Percentiles rank a stretch among this genome's conserved stretches.
Evolutionary conservation across 192 early-diverging fungal genomes (phyloP).

Genomic region (Allomyces arbusculus): DNA sequence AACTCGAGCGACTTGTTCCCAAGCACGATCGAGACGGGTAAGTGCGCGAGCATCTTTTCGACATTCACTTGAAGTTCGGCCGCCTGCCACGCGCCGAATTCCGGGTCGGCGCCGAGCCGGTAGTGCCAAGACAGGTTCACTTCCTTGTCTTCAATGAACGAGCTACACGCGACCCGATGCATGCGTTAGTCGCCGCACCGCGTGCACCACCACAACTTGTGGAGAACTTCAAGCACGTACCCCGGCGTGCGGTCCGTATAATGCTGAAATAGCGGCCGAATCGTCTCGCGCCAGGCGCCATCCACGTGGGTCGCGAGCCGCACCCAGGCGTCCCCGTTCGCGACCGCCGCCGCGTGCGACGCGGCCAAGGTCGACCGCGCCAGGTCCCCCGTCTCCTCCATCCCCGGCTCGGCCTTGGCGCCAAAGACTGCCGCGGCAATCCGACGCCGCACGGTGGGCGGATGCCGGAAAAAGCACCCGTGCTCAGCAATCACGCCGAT

Average conservation of each 20-base stretch:
- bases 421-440: too few relatives aligned
- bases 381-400: too few relatives aligned
- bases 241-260: conserved; percentile 95
- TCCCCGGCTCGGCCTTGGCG: too few relatives aligned
- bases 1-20: conserved; percentile 96
- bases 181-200: too few relatives aligned
- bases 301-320: conserved; percentile 76
- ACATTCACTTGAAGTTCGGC: conserved; percentile 93
- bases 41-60: conserved; percentile 79
- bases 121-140: conserved; percentile 98
- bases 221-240: too few relatives aligned
- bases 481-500: conserved; percentile 94
- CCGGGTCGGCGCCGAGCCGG: conserved; percentile 65
- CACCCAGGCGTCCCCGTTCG: conserved; percentile 31
- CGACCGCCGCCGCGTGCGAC: background rate
- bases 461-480: conserved; percentile 89
- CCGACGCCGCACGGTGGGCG: too few relatives aligned
- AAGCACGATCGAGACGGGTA: conserved; percentile 81
- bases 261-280: conserved; percentile 87
- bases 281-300: conserved; percentile 75
- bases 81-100: conserved; percentile 95
- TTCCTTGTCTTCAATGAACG: conserved; percentile 97
- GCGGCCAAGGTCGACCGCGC: too few relatives aligned
- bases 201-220: too few relatives aligned
- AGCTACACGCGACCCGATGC: conserved; percentile 1